These are phyloP conservation scores for Parasitella parasitica DNA, from an alignment of 371 early-diverging fungal species.

Conservation along the genomic window DNA sequence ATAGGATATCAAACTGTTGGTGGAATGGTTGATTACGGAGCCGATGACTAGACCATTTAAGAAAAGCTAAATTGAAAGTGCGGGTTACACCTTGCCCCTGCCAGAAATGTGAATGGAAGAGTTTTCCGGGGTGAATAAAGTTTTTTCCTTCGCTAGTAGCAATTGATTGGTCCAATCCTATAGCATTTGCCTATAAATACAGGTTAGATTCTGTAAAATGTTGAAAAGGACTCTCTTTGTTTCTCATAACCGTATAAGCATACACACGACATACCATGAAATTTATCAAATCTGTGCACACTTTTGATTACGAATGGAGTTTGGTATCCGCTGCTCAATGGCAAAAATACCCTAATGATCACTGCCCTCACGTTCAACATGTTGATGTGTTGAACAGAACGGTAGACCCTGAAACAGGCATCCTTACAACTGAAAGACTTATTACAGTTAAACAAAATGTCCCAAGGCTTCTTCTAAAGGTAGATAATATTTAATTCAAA, in stretches of 20 bases:
- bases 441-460: constrained; percentile 86
- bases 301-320: constrained; percentile 78
- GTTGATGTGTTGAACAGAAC: constrained; percentile 85
- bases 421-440: constrained; percentile 87
- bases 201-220: too few relatives aligned
- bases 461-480: constrained; percentile 72
- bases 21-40: too few relatives aligned
- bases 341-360: constrained; percentile 96
- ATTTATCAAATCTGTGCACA: constrained; percentile 71
- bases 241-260: not conserved
- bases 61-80: too few relatives aligned
- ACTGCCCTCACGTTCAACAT: constrained; percentile 86
- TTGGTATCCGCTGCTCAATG: constrained; percentile 90
- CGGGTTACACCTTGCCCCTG: too few relatives aligned
- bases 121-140: not conserved
- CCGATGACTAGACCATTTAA: too few relatives aligned
- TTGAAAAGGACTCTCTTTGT: not conserved
- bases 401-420: constrained; percentile 81
- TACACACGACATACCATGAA: constrained; percentile 54
- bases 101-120: too few relatives aligned
- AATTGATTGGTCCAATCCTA: not conserved
- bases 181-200: too few relatives aligned
- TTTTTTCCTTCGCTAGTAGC: not conserved
- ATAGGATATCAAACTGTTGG: too few relatives aligned
- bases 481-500: constrained; percentile 15